Evolutionary conservation across 441 rosid genomes (phyloP).

Genomic region (Melianthus villosus): DNA sequence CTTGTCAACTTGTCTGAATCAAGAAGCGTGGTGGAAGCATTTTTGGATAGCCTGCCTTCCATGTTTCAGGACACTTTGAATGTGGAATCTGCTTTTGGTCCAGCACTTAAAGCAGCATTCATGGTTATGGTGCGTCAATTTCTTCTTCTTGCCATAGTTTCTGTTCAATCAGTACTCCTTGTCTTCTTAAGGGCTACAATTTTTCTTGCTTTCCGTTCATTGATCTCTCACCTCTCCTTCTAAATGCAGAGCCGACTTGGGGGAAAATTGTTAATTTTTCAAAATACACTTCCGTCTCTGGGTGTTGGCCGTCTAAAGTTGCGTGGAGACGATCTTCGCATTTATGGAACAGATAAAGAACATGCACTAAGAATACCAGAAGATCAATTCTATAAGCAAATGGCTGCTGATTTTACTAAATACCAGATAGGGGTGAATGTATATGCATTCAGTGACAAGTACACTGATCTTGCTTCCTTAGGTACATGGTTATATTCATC

Average conservation of each 20-base stretch:
- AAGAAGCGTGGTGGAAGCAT: conserved; percentile 72
- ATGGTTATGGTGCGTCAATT: conserved; percentile 75
- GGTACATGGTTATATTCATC: conserved; percentile 42
- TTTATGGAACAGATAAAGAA: conserved; percentile 95
- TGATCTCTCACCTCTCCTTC: conserved; percentile 7
- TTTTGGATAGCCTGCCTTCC: conserved; percentile 79
- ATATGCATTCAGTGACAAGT: conserved; percentile 84
- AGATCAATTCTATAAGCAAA: conserved; percentile 86
- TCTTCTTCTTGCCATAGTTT: conserved; percentile 4
- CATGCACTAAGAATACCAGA: conserved; percentile 68
- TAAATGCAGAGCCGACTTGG: conserved; percentile 73
- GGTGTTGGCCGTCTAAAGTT: conserved; percentile 89
- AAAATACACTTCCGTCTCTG: conserved; percentile 83
- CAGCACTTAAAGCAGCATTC: conserved; percentile 87
- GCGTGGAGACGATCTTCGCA: conserved; percentile 91
- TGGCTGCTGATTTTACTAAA: conserved; percentile 99
- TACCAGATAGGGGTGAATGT: conserved; percentile 80
- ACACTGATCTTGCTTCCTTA: conserved; percentile 85
- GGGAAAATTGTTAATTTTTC: conserved; percentile 82
- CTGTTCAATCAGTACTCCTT: not conserved
- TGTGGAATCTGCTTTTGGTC: conserved; percentile 96
- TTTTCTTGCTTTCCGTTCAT: not conserved
- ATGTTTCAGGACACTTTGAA: conserved; percentile 86
- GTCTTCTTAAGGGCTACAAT: not conserved
- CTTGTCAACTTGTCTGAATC: conserved; percentile 97